phyloP scores from a whole-genome alignment of 176 grass and related monocot species.

The Microstegium vimineum region DNA sequence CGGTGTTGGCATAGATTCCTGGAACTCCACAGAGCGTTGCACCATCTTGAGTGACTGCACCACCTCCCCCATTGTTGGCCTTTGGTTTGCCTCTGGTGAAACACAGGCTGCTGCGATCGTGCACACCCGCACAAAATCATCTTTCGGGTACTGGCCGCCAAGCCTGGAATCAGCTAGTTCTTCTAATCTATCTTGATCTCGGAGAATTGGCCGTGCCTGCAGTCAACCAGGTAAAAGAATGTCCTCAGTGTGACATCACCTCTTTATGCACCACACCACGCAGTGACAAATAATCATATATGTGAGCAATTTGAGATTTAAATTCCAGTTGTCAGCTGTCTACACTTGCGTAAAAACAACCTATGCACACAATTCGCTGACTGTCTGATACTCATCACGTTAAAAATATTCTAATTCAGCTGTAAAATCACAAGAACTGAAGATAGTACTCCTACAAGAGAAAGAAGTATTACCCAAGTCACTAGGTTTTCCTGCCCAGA shows the following conservation, averaged over 20 bases:
- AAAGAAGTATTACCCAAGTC: conserved; percentile 78
- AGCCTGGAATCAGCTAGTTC: conserved; percentile 80
- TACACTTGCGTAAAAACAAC: not conserved
- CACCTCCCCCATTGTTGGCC: conserved; percentile 97
- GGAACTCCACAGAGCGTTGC: conserved; percentile 62
- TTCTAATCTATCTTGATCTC: conserved; percentile 76
- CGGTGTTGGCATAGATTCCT: conserved; percentile 62
- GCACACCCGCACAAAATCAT: conserved; percentile 93
- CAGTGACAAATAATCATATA: not conserved
- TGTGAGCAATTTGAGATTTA: not conserved
- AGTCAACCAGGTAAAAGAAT: conserved; percentile 1
- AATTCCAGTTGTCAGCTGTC: not conserved
- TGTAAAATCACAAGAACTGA: not conserved
- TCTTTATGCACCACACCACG: not conserved
- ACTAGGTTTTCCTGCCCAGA: conserved; percentile 97
- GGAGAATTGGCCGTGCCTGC: conserved; percentile 85
- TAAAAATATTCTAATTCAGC: not conserved
- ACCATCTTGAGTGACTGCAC: conserved; percentile 99
- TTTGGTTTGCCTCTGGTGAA: conserved; percentile 83
- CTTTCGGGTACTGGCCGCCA: conserved; percentile 65
- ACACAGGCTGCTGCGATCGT: conserved; percentile 98
- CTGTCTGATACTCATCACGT: not conserved
- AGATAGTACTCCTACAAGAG: conserved; percentile 8
- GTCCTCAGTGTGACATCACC: not conserved
- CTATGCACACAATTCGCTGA: not conserved